These are phyloP conservation scores for Trichoderma simmonsii DNA, from an alignment of 2,329 filamentous ascomycete genomes.

Conservation along the genomic window DNA sequence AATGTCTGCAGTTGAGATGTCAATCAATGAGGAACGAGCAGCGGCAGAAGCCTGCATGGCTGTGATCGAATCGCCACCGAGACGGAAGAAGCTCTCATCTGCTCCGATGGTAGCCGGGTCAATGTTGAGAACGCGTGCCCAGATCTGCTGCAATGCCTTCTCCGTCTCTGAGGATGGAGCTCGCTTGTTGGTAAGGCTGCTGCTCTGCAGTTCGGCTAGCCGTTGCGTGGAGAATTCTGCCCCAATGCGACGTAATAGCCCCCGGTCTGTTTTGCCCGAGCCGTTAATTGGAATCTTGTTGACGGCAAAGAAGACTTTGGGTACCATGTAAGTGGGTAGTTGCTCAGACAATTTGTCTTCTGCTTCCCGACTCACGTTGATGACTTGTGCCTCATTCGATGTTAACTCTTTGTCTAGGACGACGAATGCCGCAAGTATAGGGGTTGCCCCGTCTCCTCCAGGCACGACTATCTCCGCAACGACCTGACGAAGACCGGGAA, in stretches of 20 bases:
- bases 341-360: neutral
- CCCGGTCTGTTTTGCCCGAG: neutral
- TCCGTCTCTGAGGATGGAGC: conserved; percentile 15
- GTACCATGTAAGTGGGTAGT: conserved; percentile 39
- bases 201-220: neutral
- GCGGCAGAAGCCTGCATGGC: conserved; percentile 39
- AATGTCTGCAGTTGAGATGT: too few species aligned
- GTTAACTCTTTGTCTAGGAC: neutral
- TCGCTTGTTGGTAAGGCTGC: neutral
- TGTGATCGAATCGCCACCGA: conserved; percentile 47
- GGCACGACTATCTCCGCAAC: neutral
- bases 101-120: conserved; percentile 34
- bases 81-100: conserved; percentile 47
- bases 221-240: neutral
- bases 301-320: conserved; percentile 38
- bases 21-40: too few species aligned
- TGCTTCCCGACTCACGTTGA: too few species aligned
- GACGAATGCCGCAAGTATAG: neutral
- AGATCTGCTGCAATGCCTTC: conserved; percentile 29
- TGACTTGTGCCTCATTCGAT: neutral
- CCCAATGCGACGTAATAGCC: neutral
- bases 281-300: conserved; percentile 32
- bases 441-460: neutral
- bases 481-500: neutral
- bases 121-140: conserved; percentile 36